Conservation (phyloP, 1,284 basidiomycete genomes). For the Porodaedalea pini region DNA sequence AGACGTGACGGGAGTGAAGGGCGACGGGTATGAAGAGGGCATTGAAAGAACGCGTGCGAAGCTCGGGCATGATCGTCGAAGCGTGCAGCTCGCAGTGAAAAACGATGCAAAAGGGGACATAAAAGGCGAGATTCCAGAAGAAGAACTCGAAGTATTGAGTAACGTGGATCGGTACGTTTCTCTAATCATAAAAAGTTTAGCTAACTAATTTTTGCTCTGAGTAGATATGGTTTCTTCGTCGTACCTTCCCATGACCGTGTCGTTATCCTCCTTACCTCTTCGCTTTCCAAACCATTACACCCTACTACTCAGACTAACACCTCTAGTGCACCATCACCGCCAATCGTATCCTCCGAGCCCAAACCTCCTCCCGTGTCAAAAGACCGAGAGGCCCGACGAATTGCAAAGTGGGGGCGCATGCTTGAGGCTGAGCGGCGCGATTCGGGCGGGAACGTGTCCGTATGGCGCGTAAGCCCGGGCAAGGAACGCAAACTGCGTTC, state of each 20-base stretch:
- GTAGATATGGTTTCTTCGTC: slow-evolving; percentile 83
- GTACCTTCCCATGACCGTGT: slow-evolving; percentile 75
- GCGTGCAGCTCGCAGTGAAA: slow-evolving; percentile 53
- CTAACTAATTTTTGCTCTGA: slow-evolving; percentile 15
- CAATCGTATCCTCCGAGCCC: slow-evolving; percentile 38
- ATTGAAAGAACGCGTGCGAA: slow-evolving; percentile 91
- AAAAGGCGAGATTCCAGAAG: slow-evolving; percentile 52
- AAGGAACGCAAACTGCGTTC: slow-evolving; percentile 65
- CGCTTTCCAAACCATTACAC: slow-evolving; percentile 60
- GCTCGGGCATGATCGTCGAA: slow-evolving; percentile 37
- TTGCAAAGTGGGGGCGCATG: slow-evolving; percentile 89
- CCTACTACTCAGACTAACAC: slow-evolving; percentile 29
- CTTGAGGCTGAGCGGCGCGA: slow-evolving; percentile 67
- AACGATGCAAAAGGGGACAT: slow-evolving; percentile 55
- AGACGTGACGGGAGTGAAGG: slow-evolving; percentile 80
- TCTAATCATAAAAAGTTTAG: too few species aligned
- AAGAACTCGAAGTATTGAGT: slow-evolving; percentile 66
- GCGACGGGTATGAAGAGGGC: slow-evolving; percentile 89
- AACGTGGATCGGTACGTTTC: slow-evolving; percentile 75
- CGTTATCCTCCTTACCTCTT: slow-evolving; percentile 58
- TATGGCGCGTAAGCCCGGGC: slow-evolving; percentile 65
- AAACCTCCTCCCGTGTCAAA: slow-evolving; percentile 46
- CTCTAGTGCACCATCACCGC: slow-evolving; percentile 31
- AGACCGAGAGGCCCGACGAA: slow-evolving; percentile 65
- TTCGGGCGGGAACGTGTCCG: slow-evolving; percentile 69